A percentile compares a stretch with the other conserved stretches of the same genome.
Evolutionary conservation across 352 stramenopile genomes (phyloP).

Genomic region (Globisporangium ultimum): DNA sequence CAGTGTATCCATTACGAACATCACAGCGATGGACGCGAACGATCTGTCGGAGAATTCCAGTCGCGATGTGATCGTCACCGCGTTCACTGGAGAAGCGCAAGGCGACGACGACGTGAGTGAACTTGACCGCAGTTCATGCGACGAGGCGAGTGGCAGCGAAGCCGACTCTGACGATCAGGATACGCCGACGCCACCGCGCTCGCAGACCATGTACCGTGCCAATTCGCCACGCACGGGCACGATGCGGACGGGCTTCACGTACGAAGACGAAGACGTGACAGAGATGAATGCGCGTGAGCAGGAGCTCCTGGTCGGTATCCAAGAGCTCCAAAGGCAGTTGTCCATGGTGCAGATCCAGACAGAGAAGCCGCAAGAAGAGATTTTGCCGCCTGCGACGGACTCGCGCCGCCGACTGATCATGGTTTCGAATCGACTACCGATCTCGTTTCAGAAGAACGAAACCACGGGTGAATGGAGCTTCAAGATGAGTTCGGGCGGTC

Average conservation of each 20-base stretch:
- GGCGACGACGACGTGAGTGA: constrained; percentile 10
- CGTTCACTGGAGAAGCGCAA: constrained; percentile 3
- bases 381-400: constrained; percentile 33
- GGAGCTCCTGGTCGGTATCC: constrained; percentile 87
- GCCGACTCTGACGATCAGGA: too few relatives aligned
- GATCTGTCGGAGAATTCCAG: too few relatives aligned
- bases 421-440: constrained; percentile 84
- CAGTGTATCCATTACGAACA: too few relatives aligned
- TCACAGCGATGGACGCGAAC: too few relatives aligned
- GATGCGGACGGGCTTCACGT: constrained; percentile 22
- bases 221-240: constrained; percentile 23
- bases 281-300: constrained; percentile 84
- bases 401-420: constrained; percentile 71
- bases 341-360: too few relatives aligned
- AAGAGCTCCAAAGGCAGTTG: constrained; percentile 80
- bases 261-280: constrained; percentile 59
- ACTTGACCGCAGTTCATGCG: constrained; percentile 5
- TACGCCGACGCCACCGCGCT: constrained; percentile 17
- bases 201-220: constrained; percentile 20
- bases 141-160: constrained; percentile 7
- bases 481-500: constrained; percentile 82
- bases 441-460: constrained; percentile 72
- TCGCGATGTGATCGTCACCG: too few relatives aligned
- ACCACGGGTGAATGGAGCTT: constrained; percentile 86
- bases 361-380: constrained; percentile 18